A percentile compares a stretch with the other conserved stretches of the same genome.
Evolutionary conservation across 495 filamentous ascomycete genomes (phyloP).

Genomic region (Hypoxylon lenormandii): DNA sequence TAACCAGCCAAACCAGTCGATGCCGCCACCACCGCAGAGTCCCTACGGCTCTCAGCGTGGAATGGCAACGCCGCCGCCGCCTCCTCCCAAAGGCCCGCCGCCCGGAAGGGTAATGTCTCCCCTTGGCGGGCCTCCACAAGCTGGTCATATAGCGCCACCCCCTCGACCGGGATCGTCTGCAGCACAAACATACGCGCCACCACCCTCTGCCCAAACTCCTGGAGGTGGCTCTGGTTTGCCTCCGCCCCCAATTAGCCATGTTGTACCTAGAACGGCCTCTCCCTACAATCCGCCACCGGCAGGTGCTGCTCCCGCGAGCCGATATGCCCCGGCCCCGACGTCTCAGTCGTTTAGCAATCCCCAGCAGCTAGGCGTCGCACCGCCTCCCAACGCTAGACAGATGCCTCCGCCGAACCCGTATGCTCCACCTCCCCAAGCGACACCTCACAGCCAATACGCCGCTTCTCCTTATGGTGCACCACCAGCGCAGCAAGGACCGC

Average conservation of each 20-base stretch:
- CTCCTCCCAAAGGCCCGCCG: slow-evolving; percentile 65
- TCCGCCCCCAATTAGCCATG: slow-evolving; percentile 61
- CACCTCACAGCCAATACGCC: slow-evolving; percentile 62
- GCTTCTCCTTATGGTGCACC: slow-evolving; percentile 52
- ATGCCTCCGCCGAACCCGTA: slow-evolving; percentile 69
- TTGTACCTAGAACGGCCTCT: slow-evolving; percentile 79
- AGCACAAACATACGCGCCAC: slow-evolving; percentile 80
- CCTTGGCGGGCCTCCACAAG: slow-evolving; percentile 62
- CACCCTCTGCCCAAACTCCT: slow-evolving; percentile 60
- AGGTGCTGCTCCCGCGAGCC: slow-evolving; percentile 77
- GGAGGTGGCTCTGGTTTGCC: slow-evolving; percentile 52
- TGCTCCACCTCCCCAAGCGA: slow-evolving; percentile 62
- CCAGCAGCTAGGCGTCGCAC: slow-evolving; percentile 58
- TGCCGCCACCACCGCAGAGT: slow-evolving; percentile 65
- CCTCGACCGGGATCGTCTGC: slow-evolving; percentile 69
- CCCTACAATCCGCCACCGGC: slow-evolving; percentile 88
- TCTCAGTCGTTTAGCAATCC: slow-evolving; percentile 66
- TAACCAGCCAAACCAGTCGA: slow-evolving; percentile 65
- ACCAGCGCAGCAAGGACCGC: slow-evolving; percentile 52
- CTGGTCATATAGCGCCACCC: slow-evolving; percentile 61
- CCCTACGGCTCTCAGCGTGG: slow-evolving; percentile 44
- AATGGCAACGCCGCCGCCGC: slow-evolving; percentile 46
- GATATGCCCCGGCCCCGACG: slow-evolving; percentile 86
- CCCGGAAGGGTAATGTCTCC: slow-evolving; percentile 67
- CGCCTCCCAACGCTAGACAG: slow-evolving; percentile 48